phyloP scores from a whole-genome alignment of 2,329 filamentous ascomycete species.

The Colletotrichum graminicola region DNA sequence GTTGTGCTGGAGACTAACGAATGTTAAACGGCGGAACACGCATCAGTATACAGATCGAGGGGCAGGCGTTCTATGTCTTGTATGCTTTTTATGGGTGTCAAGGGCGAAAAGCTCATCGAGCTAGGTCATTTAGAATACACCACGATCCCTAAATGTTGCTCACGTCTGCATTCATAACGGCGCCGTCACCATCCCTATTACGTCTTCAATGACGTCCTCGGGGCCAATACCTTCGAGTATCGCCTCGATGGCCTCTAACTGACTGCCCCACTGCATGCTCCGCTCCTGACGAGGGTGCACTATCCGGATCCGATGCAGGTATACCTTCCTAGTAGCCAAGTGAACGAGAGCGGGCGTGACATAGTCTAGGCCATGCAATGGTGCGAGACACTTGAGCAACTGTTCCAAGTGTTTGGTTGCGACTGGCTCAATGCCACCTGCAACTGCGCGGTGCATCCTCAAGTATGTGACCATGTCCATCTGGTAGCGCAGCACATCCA shows the following conservation, averaged over 20 bases:
- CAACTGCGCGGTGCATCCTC: slow-evolving; percentile 87
- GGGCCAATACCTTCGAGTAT: slow-evolving; percentile 73
- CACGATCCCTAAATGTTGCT: slow-evolving; percentile 16
- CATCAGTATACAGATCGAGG: slow-evolving; percentile 34
- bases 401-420: slow-evolving; percentile 83
- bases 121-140: slow-evolving; percentile 26
- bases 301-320: slow-evolving; percentile 84
- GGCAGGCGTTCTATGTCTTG: slow-evolving; percentile 37
- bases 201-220: slow-evolving; percentile 75
- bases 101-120: slow-evolving; percentile 23
- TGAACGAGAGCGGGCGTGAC: slow-evolving; percentile 86
- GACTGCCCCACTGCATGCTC: slow-evolving; percentile 94
- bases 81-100: slow-evolving; percentile 28
- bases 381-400: slow-evolving; percentile 79
- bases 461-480: slow-evolving; percentile 91
- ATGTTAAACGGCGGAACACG: slow-evolving; percentile 25
- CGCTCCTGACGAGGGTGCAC: slow-evolving; percentile 79
- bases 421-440: slow-evolving; percentile 79
- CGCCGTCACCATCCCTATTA: slow-evolving; percentile 67
- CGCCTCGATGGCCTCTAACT: slow-evolving; percentile 74
- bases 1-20: slow-evolving; percentile 25
- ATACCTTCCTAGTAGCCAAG: slow-evolving; percentile 87
- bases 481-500: slow-evolving; percentile 86
- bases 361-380: slow-evolving; percentile 83
- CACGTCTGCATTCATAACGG: slow-evolving; percentile 56